A percentile compares a stretch with the other conserved stretches of the same genome.
phyloP scores from a whole-genome alignment of 2,329 filamentous ascomycete genomes.

The Penicillium concentricum region DNA sequence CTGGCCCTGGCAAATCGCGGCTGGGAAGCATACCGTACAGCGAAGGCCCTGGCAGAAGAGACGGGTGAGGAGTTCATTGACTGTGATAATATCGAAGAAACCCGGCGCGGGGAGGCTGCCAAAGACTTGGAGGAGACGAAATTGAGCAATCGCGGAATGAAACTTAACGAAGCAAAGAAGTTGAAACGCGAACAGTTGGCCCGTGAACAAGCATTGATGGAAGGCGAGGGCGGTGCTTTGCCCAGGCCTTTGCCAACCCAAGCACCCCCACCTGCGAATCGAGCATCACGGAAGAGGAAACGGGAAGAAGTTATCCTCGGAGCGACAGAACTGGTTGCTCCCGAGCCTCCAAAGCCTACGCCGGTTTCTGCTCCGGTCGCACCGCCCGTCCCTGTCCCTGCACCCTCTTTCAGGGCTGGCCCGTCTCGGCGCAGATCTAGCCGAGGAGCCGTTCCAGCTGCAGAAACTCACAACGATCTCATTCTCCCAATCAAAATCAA shows the following conservation, averaged over 20 bases:
- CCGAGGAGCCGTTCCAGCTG: conserved; percentile 40
- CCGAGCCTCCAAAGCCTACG: background rate
- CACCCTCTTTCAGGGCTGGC: conserved; percentile 19
- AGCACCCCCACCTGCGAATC: conserved; percentile 20
- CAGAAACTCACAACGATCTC: conserved; percentile 36
- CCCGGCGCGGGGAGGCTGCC: conserved; percentile 42
- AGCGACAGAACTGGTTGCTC: conserved; percentile 1
- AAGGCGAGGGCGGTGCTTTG: conserved; percentile 7
- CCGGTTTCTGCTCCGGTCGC: conserved; percentile 3
- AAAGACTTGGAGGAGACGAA: conserved; percentile 48
- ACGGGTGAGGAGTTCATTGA: conserved; percentile 58
- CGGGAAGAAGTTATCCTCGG: conserved; percentile 47
- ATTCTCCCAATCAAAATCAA: conserved; percentile 14
- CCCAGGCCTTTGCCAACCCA: conserved; percentile 12
- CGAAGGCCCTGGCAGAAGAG: conserved; percentile 52
- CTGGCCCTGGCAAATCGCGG: conserved; percentile 59
- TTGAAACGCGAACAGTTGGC: conserved; percentile 56
- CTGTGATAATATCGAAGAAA: conserved; percentile 49
- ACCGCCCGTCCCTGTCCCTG: background rate
- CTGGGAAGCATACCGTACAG: conserved; percentile 50
- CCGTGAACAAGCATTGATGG: conserved; percentile 31
- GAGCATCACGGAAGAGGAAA: conserved; percentile 53
- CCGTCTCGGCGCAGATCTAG: conserved; percentile 36
- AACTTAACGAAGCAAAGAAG: conserved; percentile 61
- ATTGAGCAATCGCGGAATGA: conserved; percentile 59